Evolutionary conservation across 768 basidiomycete genomes (phyloP).

Genomic region (Tulasnella sp.): DNA sequence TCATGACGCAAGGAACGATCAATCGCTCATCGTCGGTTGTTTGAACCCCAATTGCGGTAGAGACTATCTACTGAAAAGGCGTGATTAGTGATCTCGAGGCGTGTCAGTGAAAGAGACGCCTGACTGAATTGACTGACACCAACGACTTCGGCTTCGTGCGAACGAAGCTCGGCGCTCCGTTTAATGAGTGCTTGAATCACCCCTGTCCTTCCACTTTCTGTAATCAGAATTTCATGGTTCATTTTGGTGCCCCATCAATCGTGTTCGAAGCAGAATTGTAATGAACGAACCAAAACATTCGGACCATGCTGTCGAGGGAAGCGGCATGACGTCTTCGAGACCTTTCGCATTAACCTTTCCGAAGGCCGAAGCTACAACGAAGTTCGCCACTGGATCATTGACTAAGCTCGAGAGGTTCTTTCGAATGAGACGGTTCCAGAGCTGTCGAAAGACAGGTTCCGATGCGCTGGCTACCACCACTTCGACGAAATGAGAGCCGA

Average conservation of each 20-base stretch:
- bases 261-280: background rate
- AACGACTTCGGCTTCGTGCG: slow-evolving; percentile 38
- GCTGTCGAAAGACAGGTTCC: slow-evolving; percentile 41
- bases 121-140: slow-evolving; percentile 36
- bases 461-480: slow-evolving; percentile 57
- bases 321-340: slow-evolving; percentile 43
- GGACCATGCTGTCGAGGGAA: background rate
- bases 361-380: slow-evolving; percentile 74
- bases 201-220: slow-evolving; percentile 42
- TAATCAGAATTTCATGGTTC: background rate
- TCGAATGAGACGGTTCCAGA: slow-evolving; percentile 74
- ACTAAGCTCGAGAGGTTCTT: slow-evolving; percentile 61
- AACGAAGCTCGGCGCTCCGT: slow-evolving; percentile 40
- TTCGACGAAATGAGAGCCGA: slow-evolving; percentile 83
- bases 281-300: background rate
- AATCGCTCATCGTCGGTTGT: slow-evolving; percentile 37
- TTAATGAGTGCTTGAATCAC: slow-evolving; percentile 69
- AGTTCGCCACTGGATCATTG: slow-evolving; percentile 87
- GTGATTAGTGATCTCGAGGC: background rate
- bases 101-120: background rate
- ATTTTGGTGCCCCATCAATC: background rate
- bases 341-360: slow-evolving; percentile 47
- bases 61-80: slow-evolving; percentile 39
- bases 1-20: slow-evolving; percentile 59
- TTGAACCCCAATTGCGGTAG: slow-evolving; percentile 45